Base-by-base conservation (phyloP, 805 yeast species). In the Candida silvicultrix region DNA sequence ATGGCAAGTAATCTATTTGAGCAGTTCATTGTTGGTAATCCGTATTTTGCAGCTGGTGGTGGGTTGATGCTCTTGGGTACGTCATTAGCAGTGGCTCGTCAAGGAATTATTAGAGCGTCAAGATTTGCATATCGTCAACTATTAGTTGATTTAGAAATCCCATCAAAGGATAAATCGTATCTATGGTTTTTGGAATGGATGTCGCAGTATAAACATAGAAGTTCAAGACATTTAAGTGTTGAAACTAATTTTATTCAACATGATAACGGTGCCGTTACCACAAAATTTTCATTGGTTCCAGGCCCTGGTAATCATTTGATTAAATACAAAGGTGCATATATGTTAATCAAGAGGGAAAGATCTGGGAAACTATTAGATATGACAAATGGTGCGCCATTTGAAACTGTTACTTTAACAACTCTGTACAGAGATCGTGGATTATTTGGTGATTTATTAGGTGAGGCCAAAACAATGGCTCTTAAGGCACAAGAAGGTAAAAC, bases 1-100 rank as follows among this genome's bases (percentile, higher is more conserved):
- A 61, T 64, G 57, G 61, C 69, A 1, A 51, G 59, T 1, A 52
- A 49, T 47, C 65, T 81, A 5, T 66, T 80, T 56, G 65, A 75
- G 38, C 80, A 78, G 45, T 76, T 80, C 2, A 70, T 85, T 48
- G 73, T 73, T 20, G 75, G 78, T 34, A 92, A 92, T 62, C 98
- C 97, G n/a, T 89, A 89, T 64, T 92, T 94, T 69, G 94, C 97
- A 1, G 99, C 98, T 0, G 99, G 99, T 58, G 97, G 97, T 56
- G 99, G 99, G 0, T 70, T 94, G 37, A 94, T 94, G 99, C 70
- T 90, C 4, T 69, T 94, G 2, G 99, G 99, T n/a, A 89, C 96
- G 0, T 84, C 83, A 1, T 65, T 94, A 31, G 95, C 97, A 0
- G 55, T 89, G 8, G 81, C 88, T 0, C 71, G 96, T 42, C 81